phyloP scores from a whole-genome alignment of 164 flowering plant genomes.

The Dillenia suffruticosa region DNA sequence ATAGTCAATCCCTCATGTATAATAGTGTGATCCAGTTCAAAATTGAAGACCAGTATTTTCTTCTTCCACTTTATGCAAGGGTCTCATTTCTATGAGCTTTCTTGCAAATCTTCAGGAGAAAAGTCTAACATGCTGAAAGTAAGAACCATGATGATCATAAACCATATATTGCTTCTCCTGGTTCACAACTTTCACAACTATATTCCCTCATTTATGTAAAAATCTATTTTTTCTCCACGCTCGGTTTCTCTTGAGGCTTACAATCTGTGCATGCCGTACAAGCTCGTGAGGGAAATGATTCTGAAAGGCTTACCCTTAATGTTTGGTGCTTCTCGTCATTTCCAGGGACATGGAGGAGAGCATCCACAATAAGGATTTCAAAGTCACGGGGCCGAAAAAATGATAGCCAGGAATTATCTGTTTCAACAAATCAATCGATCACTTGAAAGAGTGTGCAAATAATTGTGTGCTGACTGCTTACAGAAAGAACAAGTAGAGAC shows the following conservation, averaged over 20 bases:
- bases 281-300: constrained; percentile 29
- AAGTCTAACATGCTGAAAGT: too few relatives aligned
- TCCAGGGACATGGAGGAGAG: constrained; percentile 68
- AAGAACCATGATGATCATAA: too few relatives aligned
- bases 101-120: too few relatives aligned
- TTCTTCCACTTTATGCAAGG: too few relatives aligned
- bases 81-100: too few relatives aligned
- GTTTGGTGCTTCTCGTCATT: constrained; percentile 67
- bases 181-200: too few relatives aligned
- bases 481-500: not conserved
- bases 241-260: constrained; percentile 22
- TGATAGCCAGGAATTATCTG: constrained; percentile 56
- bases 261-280: constrained; percentile 33
- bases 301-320: constrained; percentile 48
- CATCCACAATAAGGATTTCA: constrained; percentile 85
- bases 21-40: too few relatives aligned
- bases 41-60: too few relatives aligned
- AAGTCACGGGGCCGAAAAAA: constrained; percentile 55
- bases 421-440: constrained; percentile 6
- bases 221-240: constrained; percentile 23
- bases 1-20: too few relatives aligned
- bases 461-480: too few relatives aligned
- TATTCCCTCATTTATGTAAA: not conserved
- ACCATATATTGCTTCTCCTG: too few relatives aligned
- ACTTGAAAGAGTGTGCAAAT: not conserved